A percentile compares a stretch with the other conserved stretches of the same genome.
Conservation (phyloP, 768 basidiomycete species). For the Collybiopsis confluens region DNA sequence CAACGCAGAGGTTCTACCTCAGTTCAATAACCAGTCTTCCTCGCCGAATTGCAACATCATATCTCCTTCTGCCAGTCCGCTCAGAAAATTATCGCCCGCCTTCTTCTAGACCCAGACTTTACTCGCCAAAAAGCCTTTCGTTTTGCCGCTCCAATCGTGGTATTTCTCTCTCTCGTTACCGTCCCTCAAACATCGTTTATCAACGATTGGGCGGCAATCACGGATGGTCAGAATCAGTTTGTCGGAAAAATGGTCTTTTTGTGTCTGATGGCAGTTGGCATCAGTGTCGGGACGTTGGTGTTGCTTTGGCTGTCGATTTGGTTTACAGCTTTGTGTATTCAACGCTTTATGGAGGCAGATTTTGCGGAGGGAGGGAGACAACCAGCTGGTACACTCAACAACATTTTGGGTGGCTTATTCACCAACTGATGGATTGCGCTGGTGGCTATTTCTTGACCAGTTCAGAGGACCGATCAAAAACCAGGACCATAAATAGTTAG, state of each 20-base stretch:
- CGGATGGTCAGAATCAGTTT: background rate
- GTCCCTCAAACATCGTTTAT: background rate
- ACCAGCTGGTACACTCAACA: background rate
- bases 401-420: background rate
- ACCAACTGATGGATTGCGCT: background rate
- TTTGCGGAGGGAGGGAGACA: background rate
- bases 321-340: background rate
- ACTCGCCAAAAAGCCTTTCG: background rate
- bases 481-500: too few relatives aligned
- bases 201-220: too few relatives aligned
- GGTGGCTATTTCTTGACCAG: too few relatives aligned
- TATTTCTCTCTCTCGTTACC: background rate
- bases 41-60: background rate
- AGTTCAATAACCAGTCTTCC: background rate
- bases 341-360: background rate
- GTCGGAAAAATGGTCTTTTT: background rate
- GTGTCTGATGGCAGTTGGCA: background rate
- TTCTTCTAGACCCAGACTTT: background rate
- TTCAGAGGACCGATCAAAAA: too few relatives aligned
- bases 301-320: background rate
- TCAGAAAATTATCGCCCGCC: background rate
- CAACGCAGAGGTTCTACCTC: background rate
- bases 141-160: slow-evolving; percentile 1
- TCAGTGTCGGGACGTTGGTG: background rate
- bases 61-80: background rate